phyloP scores from a whole-genome alignment of 176 grass and related monocot species.

The Elymus sibiricus region DNA sequence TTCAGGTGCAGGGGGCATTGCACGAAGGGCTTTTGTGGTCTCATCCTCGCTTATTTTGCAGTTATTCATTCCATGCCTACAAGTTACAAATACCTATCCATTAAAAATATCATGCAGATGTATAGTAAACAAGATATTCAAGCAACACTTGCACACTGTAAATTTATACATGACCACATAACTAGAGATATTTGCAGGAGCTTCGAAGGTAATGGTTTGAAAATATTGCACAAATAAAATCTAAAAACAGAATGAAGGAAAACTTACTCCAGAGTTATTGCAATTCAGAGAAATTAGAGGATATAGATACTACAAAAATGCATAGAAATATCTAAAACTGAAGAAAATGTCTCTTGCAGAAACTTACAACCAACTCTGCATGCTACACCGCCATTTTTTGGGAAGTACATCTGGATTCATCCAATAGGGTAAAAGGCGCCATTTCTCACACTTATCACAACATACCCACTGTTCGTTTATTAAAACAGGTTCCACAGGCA shows the following conservation, averaged over 20 bases:
- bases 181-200: neutral
- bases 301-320: neutral
- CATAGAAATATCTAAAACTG: neutral
- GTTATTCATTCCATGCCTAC: slow-evolving; percentile 63
- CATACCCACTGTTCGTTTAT: slow-evolving; percentile 73
- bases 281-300: slow-evolving; percentile 20
- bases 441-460: slow-evolving; percentile 72
- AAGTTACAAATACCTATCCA: slow-evolving; percentile 26
- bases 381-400: slow-evolving; percentile 57
- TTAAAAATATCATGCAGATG: slow-evolving; percentile 18
- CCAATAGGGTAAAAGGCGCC: slow-evolving; percentile 76
- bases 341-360: slow-evolving; percentile 12
- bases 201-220: neutral
- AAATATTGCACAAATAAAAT: slow-evolving; percentile 13
- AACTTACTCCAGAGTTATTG: neutral
- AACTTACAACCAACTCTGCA: slow-evolving; percentile 83
- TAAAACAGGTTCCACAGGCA: slow-evolving; percentile 29
- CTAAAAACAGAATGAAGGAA: neutral
- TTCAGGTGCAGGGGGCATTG: slow-evolving; percentile 39
- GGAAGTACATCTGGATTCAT: slow-evolving; percentile 57
- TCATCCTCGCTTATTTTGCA: slow-evolving; percentile 60
- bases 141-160: slow-evolving; percentile 8
- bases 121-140: slow-evolving; percentile 4
- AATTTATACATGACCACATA: slow-evolving; percentile 2
- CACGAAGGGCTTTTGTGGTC: slow-evolving; percentile 47